Evolutionary conservation across 768 basidiomycete species (phyloP), one percentile per base, ranked within the genome.

Genomic region (Tulasnella sp.): DNA sequence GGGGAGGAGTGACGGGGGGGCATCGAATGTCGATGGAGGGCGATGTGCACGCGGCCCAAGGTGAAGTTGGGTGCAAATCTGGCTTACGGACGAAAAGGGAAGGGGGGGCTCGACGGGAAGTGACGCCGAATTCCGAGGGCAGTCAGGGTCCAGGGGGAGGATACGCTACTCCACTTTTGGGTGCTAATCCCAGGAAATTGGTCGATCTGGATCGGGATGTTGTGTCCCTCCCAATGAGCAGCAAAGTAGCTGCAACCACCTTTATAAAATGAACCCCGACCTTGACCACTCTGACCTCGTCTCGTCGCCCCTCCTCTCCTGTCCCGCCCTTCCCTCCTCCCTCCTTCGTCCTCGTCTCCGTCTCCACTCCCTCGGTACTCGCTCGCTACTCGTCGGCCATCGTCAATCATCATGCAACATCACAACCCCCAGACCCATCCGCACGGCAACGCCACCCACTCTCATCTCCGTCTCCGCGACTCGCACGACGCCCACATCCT

Each of bases 401-500:
- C 58, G n/a, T 60, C 58, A 60, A 37, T 28, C 64, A 31, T 20
- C 64, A 69, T 69, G 64, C 64, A 69, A 16, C 64, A 69, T 20
- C 64, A 69, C 64, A 69, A 69, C 18, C 64, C 64, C 8, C 64
- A 69, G 28, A 31, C 64, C 12, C 64, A 69, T 28, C 42, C 18
- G 3, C 79, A 80, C 72, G 79, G 79, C 44, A 73, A 80, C 74
- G 74, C 72, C 79, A 80, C 79, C 6, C 79, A 80, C 58, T 80
- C 79, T 60, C 42, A 54, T 40, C 79, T 80, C 79, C 79, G 79
- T 73, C 79, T 80, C 74, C 79, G 79, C 14, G 79, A 80, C 79
- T 69, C 79, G 16, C 72, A 80, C n/a, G 81, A 82, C 60, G 81
- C 81, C 37, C 81, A 82, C 44, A 81, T 82, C 58, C 50, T 82